These are phyloP conservation scores for Rhodamnia rubescens DNA, from an alignment of 345 rosid species.

Conservation along the genomic window DNA sequence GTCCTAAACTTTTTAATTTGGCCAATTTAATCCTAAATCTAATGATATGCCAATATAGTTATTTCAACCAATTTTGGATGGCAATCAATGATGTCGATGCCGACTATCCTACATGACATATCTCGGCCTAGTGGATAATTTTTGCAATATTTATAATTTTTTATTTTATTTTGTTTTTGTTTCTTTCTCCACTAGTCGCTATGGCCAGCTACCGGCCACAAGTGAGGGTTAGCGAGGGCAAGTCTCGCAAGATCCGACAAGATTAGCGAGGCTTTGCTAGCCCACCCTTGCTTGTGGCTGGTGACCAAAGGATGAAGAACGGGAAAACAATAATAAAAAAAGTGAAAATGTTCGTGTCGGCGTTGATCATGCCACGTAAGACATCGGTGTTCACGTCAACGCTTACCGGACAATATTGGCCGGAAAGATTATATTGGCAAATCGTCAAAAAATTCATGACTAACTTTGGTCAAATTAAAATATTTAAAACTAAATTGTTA, in stretches of 20 bases:
- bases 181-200: background rate
- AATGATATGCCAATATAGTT: rapidly evolving
- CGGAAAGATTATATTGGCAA: background rate
- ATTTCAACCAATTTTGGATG: rapidly evolving
- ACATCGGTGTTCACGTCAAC: rapidly evolving
- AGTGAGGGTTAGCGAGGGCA: too few species aligned
- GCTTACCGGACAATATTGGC: background rate
- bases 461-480: background rate
- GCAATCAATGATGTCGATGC: rapidly evolving
- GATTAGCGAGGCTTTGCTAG: too few species aligned
- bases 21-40: background rate
- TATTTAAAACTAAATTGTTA: rapidly evolving
- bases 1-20: background rate
- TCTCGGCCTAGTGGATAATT: rapidly evolving
- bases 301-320: background rate
- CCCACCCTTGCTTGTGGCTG: background rate
- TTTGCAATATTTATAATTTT: background rate
- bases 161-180: background rate
- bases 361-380: rapidly evolving
- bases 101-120: rapidly evolving
- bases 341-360: background rate
- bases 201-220: too few species aligned
- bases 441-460: background rate
- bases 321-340: background rate
- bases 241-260: too few species aligned